Conservation (phyloP, 2,329 filamentous ascomycete genomes). For the Blumeriella jaapii region DNA sequence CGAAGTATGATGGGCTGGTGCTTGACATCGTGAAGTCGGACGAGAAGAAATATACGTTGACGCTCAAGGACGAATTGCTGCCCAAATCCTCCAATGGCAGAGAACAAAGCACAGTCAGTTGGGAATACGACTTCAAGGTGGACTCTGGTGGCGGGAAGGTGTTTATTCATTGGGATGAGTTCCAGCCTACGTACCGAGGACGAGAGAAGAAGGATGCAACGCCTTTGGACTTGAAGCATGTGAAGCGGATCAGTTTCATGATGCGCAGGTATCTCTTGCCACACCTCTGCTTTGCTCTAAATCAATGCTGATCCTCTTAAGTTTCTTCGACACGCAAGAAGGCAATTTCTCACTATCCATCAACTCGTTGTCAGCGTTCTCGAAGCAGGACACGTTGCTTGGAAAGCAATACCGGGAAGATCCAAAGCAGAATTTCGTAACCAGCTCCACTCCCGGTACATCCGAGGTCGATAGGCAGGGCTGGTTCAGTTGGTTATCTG, state of each 20-base stretch:
- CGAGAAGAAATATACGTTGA: constrained; percentile 60
- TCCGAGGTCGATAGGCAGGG: constrained; percentile 1
- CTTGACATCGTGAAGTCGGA: constrained; percentile 43
- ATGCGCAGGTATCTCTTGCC: constrained; percentile 52
- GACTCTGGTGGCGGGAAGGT: constrained; percentile 31
- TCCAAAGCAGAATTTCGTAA: neutral
- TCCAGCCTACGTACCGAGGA: constrained; percentile 65
- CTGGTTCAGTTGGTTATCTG: constrained; percentile 12
- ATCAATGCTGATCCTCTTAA: no score
- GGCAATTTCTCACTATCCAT: constrained; percentile 53
- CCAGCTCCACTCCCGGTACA: neutral
- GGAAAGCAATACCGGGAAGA: constrained; percentile 14
- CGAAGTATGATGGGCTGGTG: constrained; percentile 47
- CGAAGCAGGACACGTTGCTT: constrained; percentile 3
- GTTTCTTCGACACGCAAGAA: constrained; percentile 65
- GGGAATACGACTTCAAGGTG: constrained; percentile 57
- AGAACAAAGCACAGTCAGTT: constrained; percentile 61
- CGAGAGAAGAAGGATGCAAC: constrained; percentile 47
- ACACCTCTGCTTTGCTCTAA: no score
- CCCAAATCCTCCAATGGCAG: constrained; percentile 48
- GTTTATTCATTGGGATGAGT: constrained; percentile 49
- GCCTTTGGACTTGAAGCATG: constrained; percentile 43
- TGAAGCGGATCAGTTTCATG: constrained; percentile 67
- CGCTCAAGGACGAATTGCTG: constrained; percentile 58
- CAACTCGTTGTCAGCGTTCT: constrained; percentile 40